Percentiles rank a stretch among this genome's conserved stretches.
These are phyloP conservation scores for Hydnum rufescens DNA, from an alignment of 768 basidiomycete genomes.

Conservation along the genomic window DNA sequence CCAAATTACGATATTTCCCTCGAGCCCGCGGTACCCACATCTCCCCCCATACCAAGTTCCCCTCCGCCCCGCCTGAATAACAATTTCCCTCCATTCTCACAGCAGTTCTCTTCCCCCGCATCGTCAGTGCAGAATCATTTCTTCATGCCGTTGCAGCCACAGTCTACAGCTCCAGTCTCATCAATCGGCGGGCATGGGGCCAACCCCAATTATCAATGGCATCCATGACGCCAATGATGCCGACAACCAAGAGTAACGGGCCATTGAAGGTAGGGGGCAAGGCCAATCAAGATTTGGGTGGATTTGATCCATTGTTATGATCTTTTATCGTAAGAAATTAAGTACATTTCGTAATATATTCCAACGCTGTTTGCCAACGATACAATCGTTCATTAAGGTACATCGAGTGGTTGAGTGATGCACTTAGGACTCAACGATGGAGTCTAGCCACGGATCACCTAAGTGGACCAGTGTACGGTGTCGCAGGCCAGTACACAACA, in stretches of 20 bases:
- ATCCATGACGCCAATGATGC: background rate
- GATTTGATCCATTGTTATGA: background rate
- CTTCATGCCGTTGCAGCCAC: background rate
- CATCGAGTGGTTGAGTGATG: too few species aligned
- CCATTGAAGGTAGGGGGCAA: background rate
- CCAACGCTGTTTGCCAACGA: too few species aligned
- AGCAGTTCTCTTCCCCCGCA: background rate
- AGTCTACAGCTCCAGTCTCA: background rate
- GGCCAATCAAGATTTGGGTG: background rate
- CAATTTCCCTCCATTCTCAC: slow-evolving; percentile 4
- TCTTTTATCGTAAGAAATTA: too few species aligned
- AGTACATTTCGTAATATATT: too few species aligned
- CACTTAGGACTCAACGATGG: too few species aligned
- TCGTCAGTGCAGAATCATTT: background rate
- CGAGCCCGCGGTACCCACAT: background rate
- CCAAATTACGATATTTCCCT: slow-evolving; percentile 1
- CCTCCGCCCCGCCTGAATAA: too few species aligned
- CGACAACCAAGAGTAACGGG: too few species aligned
- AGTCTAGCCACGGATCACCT: too few species aligned
- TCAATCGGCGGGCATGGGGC: background rate
- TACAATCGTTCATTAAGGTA: too few species aligned
- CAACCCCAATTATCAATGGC: background rate
- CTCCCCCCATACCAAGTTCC: background rate
- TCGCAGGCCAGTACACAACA: too few species aligned
- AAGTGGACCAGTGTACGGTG: too few species aligned